Percentiles rank a stretch among this genome's conserved stretches.
phyloP scores from a whole-genome alignment of 2,329 filamentous ascomycete genomes.

The Cadophora sp. region DNA sequence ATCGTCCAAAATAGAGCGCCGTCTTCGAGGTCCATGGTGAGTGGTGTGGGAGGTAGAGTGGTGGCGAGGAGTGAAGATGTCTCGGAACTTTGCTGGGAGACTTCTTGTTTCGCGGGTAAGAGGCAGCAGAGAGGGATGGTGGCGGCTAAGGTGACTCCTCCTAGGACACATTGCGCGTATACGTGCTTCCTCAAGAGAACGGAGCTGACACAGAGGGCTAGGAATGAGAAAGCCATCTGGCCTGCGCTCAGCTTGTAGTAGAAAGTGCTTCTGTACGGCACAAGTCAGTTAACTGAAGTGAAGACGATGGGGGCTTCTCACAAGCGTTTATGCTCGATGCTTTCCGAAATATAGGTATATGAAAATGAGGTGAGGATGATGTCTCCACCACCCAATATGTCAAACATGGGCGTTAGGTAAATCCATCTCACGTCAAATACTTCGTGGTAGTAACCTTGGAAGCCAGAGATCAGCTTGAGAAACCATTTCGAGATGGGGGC shows the following conservation, averaged over 20 bases:
- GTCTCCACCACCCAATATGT: constrained; percentile 29
- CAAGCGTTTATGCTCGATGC: constrained; percentile 24
- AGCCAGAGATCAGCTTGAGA: background rate
- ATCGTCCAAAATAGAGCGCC: constrained; percentile 20
- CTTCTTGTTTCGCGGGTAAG: constrained; percentile 6
- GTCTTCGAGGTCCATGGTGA: constrained; percentile 6
- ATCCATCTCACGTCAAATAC: constrained; percentile 32
- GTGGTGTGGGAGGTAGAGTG: background rate
- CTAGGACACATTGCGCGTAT: constrained; percentile 28
- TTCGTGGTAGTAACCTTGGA: constrained; percentile 28
- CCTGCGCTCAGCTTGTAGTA: constrained; percentile 28
- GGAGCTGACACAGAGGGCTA: constrained; percentile 27
- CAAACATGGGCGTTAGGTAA: constrained; percentile 29
- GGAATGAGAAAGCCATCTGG: constrained; percentile 24
- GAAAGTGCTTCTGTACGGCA: constrained; percentile 24
- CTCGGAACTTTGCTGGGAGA: constrained; percentile 20
- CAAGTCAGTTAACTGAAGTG: background rate
- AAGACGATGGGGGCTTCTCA: constrained; percentile 4
- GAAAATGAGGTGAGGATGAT: constrained; percentile 27
- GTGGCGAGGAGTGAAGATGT: constrained; percentile 17
- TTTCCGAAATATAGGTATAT: constrained; percentile 29
- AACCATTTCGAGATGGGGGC: background rate
- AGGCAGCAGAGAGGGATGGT: constrained; percentile 27
- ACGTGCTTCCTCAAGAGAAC: constrained; percentile 31
- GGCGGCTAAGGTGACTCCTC: constrained; percentile 13